Conservation (phyloP, 139 green algal species). For the Dunaliella sp. region DNA sequence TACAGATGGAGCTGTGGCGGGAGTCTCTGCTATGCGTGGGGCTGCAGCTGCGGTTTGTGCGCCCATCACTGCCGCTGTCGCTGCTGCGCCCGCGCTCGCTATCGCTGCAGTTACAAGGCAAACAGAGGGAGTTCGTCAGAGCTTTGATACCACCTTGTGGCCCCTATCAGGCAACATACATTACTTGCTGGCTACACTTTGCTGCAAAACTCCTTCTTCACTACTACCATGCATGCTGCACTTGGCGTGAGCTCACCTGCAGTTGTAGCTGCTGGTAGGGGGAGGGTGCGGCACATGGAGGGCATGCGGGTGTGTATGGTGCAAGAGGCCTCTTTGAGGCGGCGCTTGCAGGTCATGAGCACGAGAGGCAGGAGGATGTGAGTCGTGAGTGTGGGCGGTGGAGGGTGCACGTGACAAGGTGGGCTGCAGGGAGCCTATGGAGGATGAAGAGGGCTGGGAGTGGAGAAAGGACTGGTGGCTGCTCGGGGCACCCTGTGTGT, state of each 20-base stretch:
- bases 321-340: too few relatives aligned
- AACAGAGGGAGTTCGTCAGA: too few relatives aligned
- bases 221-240: too few relatives aligned
- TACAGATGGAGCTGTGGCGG: background rate
- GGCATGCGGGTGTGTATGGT: background rate
- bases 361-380: background rate
- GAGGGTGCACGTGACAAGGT: background rate
- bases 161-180: too few relatives aligned
- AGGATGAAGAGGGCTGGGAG: background rate
- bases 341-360: background rate
- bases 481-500: background rate
- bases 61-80: background rate
- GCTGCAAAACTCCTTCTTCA: too few relatives aligned
- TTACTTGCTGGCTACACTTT: too few relatives aligned
- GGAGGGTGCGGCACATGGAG: background rate
- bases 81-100: background rate
- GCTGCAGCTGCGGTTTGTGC: background rate
- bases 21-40: background rate
- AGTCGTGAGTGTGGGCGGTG: background rate
- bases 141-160: too few relatives aligned
- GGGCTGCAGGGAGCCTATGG: background rate
- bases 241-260: too few relatives aligned
- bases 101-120: background rate
- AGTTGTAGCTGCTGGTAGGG: background rate
- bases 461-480: background rate